A percentile compares a stretch with the other conserved stretches of the same genome.
These are phyloP conservation scores for Solanum hybrid DNA, from an alignment of 305 asterid genomes.

Conservation along the genomic window DNA sequence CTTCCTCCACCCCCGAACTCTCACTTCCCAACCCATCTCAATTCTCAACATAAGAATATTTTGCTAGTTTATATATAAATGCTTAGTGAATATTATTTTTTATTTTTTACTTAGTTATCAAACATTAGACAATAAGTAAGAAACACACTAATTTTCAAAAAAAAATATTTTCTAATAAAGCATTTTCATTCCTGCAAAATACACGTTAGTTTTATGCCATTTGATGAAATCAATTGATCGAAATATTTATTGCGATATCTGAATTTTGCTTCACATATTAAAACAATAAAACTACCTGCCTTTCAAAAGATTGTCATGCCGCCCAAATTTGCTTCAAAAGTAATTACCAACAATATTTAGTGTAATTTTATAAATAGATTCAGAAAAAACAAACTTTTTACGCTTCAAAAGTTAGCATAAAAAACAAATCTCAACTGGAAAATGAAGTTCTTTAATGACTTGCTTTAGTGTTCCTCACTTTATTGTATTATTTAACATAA, in stretches of 20 bases:
- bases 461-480: background rate
- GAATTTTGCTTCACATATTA: background rate
- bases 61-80: background rate
- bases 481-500: background rate
- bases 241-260: background rate
- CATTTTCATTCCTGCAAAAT: background rate
- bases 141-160: too few species aligned
- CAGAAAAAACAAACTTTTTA: too few species aligned
- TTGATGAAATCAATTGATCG: background rate
- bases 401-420: background rate
- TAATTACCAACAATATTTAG: too few species aligned
- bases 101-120: background rate
- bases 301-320: background rate
- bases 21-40: too few species aligned
- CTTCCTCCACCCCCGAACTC: too few species aligned
- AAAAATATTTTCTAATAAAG: background rate
- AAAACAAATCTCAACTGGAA: background rate
- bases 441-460: background rate
- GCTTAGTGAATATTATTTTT: background rate
- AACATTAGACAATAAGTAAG: too few species aligned
- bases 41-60: too few species aligned
- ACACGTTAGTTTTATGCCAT: background rate
- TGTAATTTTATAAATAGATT: background rate
- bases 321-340: background rate
- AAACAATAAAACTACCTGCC: background rate